phyloP scores from a whole-genome alignment of 208 protist genomes.

The Naegleria fowleri region DNA sequence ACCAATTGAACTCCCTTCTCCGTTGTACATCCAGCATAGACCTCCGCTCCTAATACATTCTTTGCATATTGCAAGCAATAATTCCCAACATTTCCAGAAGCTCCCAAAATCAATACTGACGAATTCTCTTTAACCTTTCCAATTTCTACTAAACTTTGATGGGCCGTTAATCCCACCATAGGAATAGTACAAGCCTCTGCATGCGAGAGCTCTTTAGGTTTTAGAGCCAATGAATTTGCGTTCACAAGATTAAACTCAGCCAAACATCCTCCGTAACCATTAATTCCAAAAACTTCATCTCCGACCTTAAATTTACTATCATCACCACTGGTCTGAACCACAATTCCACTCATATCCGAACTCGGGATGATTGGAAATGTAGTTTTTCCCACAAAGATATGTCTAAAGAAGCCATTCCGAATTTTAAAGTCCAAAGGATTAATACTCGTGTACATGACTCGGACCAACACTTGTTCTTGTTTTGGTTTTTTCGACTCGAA shows the following conservation, averaged over 20 bases:
- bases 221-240: not conserved
- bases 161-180: not conserved
- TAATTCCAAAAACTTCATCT: not conserved
- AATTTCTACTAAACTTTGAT: conserved; percentile 2
- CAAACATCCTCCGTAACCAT: not conserved
- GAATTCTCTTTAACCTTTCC: not conserved
- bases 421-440: conserved; percentile 23
- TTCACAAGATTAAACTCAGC: not conserved
- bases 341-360: not conserved
- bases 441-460: not conserved
- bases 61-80: conserved; percentile 2
- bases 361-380: not conserved
- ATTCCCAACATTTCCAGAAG: not conserved
- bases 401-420: not conserved
- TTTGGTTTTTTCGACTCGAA: not conserved
- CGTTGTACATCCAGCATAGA: not conserved
- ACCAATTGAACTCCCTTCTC: not conserved
- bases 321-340: not conserved
- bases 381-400: not conserved
- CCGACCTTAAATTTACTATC: not conserved
- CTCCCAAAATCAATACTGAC: conserved; percentile 16
- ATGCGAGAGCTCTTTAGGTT: not conserved
- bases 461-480: not conserved
- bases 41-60: not conserved
- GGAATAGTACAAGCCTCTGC: not conserved